Percentiles rank a stretch among this genome's conserved stretches.
Conservation (phyloP, 2,329 filamentous ascomycete genomes). For the Alternaria hordeiaustralica region DNA sequence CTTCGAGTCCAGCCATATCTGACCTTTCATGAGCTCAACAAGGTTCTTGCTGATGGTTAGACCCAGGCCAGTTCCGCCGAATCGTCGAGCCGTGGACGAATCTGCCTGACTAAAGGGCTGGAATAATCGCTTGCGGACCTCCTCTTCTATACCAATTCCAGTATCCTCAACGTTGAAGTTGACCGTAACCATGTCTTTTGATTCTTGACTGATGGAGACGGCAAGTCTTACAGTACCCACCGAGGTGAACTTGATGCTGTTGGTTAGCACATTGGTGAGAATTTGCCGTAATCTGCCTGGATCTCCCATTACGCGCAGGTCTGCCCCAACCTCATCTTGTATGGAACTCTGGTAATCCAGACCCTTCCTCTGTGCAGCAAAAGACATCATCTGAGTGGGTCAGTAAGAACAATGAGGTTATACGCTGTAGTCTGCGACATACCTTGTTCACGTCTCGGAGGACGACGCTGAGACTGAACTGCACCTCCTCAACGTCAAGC, state of each 20-base stretch:
- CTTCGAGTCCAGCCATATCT: constrained; percentile 73
- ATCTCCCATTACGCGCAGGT: constrained; percentile 84
- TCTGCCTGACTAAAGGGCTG: constrained; percentile 84
- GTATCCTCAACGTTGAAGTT: constrained; percentile 78
- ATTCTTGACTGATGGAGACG: constrained; percentile 69
- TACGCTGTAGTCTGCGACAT: not conserved
- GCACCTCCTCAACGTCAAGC: constrained; percentile 79
- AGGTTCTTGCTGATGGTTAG: constrained; percentile 80
- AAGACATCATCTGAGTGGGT: constrained; percentile 70
- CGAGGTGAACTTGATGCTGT: constrained; percentile 51
- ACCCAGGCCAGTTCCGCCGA: constrained; percentile 79
- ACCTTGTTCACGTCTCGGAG: constrained; percentile 78
- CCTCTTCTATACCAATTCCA: constrained; percentile 81
- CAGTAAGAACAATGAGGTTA: not conserved
- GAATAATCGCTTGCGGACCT: constrained; percentile 75
- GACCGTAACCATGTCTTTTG: constrained; percentile 68
- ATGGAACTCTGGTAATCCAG: constrained; percentile 74
- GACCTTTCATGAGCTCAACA: constrained; percentile 78
- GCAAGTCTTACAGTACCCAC: constrained; percentile 61
- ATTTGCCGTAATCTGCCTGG: constrained; percentile 85
- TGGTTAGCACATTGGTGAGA: constrained; percentile 76
- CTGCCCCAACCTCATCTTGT: constrained; percentile 65
- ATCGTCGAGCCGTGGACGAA: constrained; percentile 77
- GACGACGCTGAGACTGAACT: constrained; percentile 76
- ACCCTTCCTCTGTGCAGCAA: constrained; percentile 81